Base-by-base conservation (phyloP, 176 grass and related monocot genomes). In the Oryza meyeriana region DNA sequence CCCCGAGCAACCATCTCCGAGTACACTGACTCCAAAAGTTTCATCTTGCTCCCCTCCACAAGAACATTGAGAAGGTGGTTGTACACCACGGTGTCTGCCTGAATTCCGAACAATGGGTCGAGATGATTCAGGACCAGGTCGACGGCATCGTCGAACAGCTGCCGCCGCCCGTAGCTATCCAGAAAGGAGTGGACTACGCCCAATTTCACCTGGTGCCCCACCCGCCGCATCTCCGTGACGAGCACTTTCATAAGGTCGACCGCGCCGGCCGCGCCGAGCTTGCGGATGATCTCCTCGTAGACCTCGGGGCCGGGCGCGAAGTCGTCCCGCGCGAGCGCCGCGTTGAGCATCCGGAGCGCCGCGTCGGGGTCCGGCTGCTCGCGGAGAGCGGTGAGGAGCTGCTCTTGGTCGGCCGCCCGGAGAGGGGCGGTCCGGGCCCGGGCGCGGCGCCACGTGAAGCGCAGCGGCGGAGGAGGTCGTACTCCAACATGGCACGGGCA, bases 101-200 rank as follows among this genome's bases (percentile, higher is more conserved):
- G 55, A 59, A 93, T 1, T 17, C 79, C 88, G 3, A 89, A 93
- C 45, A 79, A 2, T n/a, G 55, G 28, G 17, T 86, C 85, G 48
- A 94, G 88, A 22, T 61, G 86, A 79, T 91, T 91, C 22, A 94
- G 83, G n/a, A 98, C 86, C 26, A 98, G 67, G 75, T 93, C 78
- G 52, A 92, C 81, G 47, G 86, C 90, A 47, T 89, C 88, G 71
- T 93, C 84, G 31, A 93, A 94, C 75, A 87, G 78, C 76, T 81
- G 81, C 39, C 86, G 76, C 52, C 74, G 79, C 28, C 80, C 77
- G 18, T 86, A 94, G 75, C 90, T 69, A 45, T 94, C 90, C 0
- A 98, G 6, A 10, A 94, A 85, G 31, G 90, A 85, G 35, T 75
- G 89, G 27, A 93, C 84, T 36, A 85, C 88, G 76, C 74, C 48